Evolutionary conservation across 2,329 filamentous ascomycete species (phyloP).

Genomic region (Blastomyces emzantsi): DNA sequence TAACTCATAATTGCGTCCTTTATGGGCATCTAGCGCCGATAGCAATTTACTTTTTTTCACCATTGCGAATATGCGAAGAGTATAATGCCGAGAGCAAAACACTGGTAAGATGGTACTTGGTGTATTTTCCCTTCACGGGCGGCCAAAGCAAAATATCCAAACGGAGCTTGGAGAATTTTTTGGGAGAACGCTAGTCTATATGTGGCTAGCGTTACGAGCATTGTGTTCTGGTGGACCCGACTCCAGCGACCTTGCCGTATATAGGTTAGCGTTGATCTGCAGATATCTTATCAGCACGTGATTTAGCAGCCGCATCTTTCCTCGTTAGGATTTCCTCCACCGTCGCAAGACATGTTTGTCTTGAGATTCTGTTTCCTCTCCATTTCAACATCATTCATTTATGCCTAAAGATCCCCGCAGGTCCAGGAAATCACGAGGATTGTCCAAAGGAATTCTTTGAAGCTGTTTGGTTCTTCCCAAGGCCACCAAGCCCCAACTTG

Average conservation of each 20-base stretch:
- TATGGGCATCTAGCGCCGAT: slow-evolving; percentile 48
- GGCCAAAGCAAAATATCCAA: not conserved
- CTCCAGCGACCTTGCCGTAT: not conserved
- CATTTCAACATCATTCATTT: not conserved
- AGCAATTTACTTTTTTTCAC: slow-evolving; percentile 50
- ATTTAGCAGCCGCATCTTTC: not conserved
- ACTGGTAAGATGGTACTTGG: not conserved
- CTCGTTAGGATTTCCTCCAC: not conserved
- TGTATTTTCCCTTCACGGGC: not conserved
- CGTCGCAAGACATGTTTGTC: no score
- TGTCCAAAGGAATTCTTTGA: not conserved
- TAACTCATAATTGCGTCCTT: slow-evolving; percentile 60
- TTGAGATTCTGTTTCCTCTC: not conserved
- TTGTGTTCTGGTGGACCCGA: not conserved
- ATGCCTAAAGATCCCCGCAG: not conserved
- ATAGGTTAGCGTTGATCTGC: not conserved
- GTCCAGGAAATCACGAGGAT: not conserved
- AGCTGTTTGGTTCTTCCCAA: not conserved
- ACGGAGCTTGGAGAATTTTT: slow-evolving; percentile 6
- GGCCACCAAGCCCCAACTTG: not conserved
- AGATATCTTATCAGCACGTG: slow-evolving; percentile 1
- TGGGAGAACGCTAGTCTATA: not conserved
- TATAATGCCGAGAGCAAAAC: not conserved
- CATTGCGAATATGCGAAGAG: slow-evolving; percentile 27
- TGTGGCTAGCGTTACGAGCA: not conserved